Base-by-base conservation (phyloP, 352 stramenopile species). In the Paralagenidium karlingii region DNA sequence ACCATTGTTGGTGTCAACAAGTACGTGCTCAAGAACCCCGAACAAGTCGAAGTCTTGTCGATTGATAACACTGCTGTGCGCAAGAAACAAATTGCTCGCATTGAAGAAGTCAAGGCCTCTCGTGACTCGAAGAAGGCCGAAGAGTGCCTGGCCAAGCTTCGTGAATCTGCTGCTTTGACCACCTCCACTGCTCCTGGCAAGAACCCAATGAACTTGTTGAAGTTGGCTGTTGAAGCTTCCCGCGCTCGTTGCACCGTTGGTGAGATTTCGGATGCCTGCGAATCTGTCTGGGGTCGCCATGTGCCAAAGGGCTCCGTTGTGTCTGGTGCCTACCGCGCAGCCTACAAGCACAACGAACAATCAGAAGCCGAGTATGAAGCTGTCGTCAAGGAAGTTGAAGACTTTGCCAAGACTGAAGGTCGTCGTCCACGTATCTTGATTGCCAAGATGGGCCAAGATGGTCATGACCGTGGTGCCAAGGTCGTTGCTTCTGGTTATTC, bases 1-100 rank as follows among this genome's bases (percentile, higher is more conserved):
- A 82, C 82, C 5, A 90, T 98, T 42, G 92, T 98, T 8, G 94
- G 94, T 18, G 89, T 98, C 9, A 98, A 98, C 68, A 98, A 98
- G 57, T 97, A 98, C 63, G 56, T 76, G 12, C 64, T 96, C 27
- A 62, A 87, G 44, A 63, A 91, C 40, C 68, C 76, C 29, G 80
- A 94, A 54, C 55, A 51, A n/a, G 71, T 96, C 20, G 89, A 97
- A 44, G 89, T 97, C 21, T 57, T 97, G 7, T 60, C 71, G 39
- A 96, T 98, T 56, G 89, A 98, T 48, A 97, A 97, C 51, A 86
- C 68, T 24, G 55, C 67, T 34, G 93, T 97, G 27, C 69, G 86
- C 48, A 60, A 88, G 38, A 82, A 82, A 40, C 93, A 98, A 55
- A 86, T 97, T 42, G 74, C 70, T 24, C 68, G 82, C 20, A 71